Conservation (phyloP, 345 rosid species). For the Boechera stricta region DNA sequence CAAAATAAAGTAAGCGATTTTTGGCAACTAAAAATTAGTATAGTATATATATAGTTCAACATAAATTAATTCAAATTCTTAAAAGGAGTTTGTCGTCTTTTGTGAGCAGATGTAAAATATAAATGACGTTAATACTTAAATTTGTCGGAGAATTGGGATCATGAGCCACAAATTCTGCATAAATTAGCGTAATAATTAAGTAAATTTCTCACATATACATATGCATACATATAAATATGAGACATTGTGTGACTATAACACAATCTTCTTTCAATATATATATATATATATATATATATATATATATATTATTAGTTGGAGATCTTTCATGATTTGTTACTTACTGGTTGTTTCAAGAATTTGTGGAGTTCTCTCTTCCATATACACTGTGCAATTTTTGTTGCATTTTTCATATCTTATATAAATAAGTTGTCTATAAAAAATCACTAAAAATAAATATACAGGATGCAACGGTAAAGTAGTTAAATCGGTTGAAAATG, state of each 20-base stretch:
- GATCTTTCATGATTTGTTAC: constrained; percentile 19
- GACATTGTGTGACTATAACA: constrained; percentile 23
- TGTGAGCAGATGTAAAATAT: constrained; percentile 34
- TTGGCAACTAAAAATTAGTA: not conserved
- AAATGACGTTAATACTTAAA: constrained; percentile 38
- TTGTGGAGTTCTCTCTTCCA: constrained; percentile 9
- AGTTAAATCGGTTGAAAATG: constrained; percentile 33
- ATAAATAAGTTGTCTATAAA: not conserved
- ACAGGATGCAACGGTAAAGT: constrained; percentile 25
- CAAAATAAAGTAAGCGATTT: constrained; percentile 20
- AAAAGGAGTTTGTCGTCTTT: constrained; percentile 38
- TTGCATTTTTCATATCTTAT: not conserved
- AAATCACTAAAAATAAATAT: constrained; percentile 10
- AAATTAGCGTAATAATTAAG: constrained; percentile 39
- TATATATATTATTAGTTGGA: not conserved
- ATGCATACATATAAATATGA: not conserved
- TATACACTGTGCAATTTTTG: not conserved
- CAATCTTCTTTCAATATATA: too few species aligned
- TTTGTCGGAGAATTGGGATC: constrained; percentile 48
- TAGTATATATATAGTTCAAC: not conserved
- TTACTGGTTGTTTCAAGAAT: constrained; percentile 14
- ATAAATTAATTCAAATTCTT: not conserved
- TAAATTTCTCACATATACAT: constrained; percentile 2
- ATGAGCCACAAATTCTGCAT: constrained; percentile 45
- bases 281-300: too few species aligned